Evolutionary conservation across 2,329 filamentous ascomycete genomes (phyloP), one percentile per base, ranked within the genome.

Genomic region (Pezicula radicicola): DNA sequence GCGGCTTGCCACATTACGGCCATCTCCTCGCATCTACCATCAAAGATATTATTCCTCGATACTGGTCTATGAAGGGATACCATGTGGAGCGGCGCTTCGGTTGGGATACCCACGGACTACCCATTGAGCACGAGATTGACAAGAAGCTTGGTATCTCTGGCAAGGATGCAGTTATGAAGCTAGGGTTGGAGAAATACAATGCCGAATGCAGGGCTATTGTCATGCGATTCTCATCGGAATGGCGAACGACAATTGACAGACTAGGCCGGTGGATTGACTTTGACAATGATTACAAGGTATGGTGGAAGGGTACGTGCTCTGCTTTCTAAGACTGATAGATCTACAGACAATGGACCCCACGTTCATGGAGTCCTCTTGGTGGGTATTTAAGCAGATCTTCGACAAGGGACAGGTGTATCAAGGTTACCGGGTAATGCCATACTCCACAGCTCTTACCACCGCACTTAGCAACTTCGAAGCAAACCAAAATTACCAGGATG

Each of bases 341-440:
- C 28, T 35, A 40, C 63, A 88, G 87, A 96, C 91, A 35, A 96
- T 97, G 91, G 88, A 97, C 69, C 80, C 87, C n/a, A 85, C 77
- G 18, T 97, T 95, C 73, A 97, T 97, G 93, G 93, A 97, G 75
- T 88, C 88, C 0, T 84, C 89, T 59, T 97, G 93, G 93, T 97
- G 93, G 92, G 88, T 94, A 16, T 96, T 96, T 77, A 95, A 94
- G 75, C 84, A 93, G 68, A 79, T 97, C 21, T 95, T 90, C 68
- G 89, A 96, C 62, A 96, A 96, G 73, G 89, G 85, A 51, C 78
- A 88, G 56, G 91, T 97, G 50, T 97, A 97, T 69, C 88, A 91
- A 61, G 92, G 91, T 41, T 89, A 94, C 71, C 85, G 87, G 66
- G 91, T 97, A 56, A 94, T 97, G 89, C 93, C 93, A 12, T 97